phyloP scores from a whole-genome alignment of 192 early-diverging fungal species.

The Chytriomyces hyalinus region DNA sequence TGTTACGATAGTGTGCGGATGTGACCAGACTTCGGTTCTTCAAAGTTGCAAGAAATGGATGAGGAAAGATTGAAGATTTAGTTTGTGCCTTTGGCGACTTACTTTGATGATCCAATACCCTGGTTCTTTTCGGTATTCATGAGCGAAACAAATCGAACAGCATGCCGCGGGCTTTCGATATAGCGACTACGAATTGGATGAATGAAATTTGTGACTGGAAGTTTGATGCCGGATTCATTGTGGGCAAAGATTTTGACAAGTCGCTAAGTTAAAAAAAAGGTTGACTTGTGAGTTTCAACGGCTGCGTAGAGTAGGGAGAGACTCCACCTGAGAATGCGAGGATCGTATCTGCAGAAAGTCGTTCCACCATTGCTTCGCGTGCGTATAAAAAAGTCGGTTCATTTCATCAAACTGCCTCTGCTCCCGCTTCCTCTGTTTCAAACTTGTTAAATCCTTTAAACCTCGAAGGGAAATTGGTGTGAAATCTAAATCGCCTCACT shows the following conservation, averaged over 20 bases:
- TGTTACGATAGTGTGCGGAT: constrained; percentile 32
- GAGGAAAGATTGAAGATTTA: background rate
- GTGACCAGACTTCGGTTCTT: constrained; percentile 37
- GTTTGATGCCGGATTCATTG: constrained; percentile 35
- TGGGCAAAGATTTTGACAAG: constrained; percentile 42
- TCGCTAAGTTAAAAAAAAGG: constrained; percentile 6
- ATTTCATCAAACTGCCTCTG: constrained; percentile 28
- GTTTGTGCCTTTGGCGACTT: background rate
- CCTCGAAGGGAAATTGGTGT: background rate
- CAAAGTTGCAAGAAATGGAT: background rate
- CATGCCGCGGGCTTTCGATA: constrained; percentile 35
- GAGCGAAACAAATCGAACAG: constrained; percentile 39
- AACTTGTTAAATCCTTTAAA: background rate
- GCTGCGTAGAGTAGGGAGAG: background rate
- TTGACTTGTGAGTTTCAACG: background rate
- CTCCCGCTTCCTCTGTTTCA: constrained; percentile 28
- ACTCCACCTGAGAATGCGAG: constrained; percentile 22
- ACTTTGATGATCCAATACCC: constrained; percentile 34
- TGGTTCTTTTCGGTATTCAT: constrained; percentile 8
- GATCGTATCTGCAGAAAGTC: constrained; percentile 38
- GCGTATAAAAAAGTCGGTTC: constrained; percentile 34
- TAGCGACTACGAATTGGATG: constrained; percentile 28
- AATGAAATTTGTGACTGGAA: constrained; percentile 39
- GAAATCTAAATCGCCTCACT: background rate
- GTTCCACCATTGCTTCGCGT: constrained; percentile 47